phyloP scores from a whole-genome alignment of 1,284 basidiomycete genomes.

The Amylostereum areolatum region DNA sequence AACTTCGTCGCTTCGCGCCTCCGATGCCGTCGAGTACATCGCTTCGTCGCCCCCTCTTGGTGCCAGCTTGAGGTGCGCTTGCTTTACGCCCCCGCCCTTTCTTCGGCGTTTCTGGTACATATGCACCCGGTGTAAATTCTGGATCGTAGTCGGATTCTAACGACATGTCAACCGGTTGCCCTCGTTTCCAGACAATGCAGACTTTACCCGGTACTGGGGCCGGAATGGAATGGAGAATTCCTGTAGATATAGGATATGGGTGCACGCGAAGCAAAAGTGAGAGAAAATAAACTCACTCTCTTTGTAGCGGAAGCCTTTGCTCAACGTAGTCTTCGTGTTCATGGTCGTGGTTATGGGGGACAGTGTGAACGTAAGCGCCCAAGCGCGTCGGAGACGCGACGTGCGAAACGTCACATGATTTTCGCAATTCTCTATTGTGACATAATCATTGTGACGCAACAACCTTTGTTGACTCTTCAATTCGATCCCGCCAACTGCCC shows the following conservation, averaged over 20 bases:
- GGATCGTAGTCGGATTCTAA: constrained; percentile 42
- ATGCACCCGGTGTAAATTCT: constrained; percentile 46
- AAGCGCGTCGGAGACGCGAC: no score
- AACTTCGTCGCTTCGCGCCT: constrained; percentile 3
- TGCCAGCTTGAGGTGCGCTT: background rate
- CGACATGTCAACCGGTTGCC: background rate
- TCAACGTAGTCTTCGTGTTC: background rate
- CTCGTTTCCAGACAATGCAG: background rate
- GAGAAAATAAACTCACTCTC: constrained; percentile 2
- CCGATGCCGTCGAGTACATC: background rate
- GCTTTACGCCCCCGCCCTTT: constrained; percentile 22
- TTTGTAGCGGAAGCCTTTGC: constrained; percentile 1
- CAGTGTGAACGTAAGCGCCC: no score
- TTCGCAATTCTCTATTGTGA: no score
- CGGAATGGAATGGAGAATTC: constrained; percentile 7
- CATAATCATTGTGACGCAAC: no score
- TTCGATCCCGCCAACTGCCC: background rate
- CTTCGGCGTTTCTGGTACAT: constrained; percentile 28
- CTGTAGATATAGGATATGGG: background rate
- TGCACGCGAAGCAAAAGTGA: background rate
- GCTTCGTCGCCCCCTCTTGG: constrained; percentile 5
- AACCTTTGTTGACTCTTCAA: no score
- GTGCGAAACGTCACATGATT: no score
- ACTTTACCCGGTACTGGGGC: constrained; percentile 12
- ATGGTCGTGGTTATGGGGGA: no score